phyloP scores from a whole-genome alignment of 805 yeast genomes.

The Teunomyces kruisii region DNA sequence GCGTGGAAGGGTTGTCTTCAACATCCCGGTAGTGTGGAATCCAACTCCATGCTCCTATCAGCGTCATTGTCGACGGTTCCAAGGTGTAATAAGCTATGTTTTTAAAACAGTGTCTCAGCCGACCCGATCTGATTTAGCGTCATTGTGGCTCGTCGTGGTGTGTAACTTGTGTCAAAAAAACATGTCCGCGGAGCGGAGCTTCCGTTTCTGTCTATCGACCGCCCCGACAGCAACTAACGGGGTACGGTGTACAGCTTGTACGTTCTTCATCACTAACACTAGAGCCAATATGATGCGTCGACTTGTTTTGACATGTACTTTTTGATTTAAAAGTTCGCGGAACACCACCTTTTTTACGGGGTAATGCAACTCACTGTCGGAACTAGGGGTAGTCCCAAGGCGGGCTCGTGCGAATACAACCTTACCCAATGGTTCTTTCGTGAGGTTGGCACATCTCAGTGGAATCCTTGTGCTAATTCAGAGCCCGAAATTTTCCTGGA shows the following conservation, averaged over 20 bases:
- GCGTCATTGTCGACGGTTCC: not conserved
- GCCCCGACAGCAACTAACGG: too few species aligned
- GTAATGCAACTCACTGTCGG: not conserved
- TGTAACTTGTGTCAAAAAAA: too few species aligned
- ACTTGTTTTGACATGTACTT: too few species aligned
- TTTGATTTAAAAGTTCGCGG: not conserved
- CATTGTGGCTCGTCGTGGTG: not conserved
- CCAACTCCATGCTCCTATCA: not conserved
- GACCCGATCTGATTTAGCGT: not conserved
- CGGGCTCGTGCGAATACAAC: not conserved
- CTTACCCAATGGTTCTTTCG: not conserved
- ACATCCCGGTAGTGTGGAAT: not conserved
- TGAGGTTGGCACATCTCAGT: not conserved
- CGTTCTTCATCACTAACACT: too few species aligned
- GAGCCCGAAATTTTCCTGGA: conserved; percentile 1
- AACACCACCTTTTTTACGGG: not conserved
- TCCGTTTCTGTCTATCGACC: too few species aligned
- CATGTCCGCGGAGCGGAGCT: too few species aligned
- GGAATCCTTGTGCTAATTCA: not conserved
- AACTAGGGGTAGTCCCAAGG: not conserved
- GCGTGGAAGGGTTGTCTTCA: not conserved
- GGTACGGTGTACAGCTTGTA: too few species aligned
- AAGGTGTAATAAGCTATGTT: not conserved
- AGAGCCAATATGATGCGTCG: too few species aligned
- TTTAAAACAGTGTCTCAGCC: not conserved